Percentiles rank a stretch among this genome's conserved stretches.
phyloP scores from a whole-genome alignment of 495 filamentous ascomycete species.

The Tirmania nivea region DNA sequence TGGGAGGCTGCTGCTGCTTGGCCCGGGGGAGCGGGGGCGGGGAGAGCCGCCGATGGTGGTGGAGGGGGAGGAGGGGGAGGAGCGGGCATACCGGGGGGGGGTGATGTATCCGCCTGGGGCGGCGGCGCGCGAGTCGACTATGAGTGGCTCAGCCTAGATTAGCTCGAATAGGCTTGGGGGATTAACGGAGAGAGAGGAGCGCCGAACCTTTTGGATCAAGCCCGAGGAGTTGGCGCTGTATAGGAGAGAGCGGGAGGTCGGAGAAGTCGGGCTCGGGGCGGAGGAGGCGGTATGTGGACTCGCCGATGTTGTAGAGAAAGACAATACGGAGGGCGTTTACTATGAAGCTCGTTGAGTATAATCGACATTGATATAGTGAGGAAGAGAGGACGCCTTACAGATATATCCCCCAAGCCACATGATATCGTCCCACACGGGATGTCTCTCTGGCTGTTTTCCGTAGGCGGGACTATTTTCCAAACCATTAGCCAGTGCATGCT shows the following conservation, averaged over 20 bases:
- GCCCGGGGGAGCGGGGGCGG: conserved; percentile 27
- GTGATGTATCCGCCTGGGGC: no score
- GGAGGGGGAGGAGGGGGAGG: conserved; percentile 54
- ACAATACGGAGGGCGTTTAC: conserved; percentile 33
- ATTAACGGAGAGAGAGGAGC: background rate
- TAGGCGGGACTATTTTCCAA: no score
- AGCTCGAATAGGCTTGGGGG: no score
- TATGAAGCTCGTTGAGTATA: conserved; percentile 14
- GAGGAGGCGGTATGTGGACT: conserved; percentile 46
- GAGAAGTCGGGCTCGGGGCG: conserved; percentile 49
- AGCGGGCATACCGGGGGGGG: conserved; percentile 29
- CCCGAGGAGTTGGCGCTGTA: conserved; percentile 65
- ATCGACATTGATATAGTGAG: conserved; percentile 21
- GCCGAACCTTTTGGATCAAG: conserved; percentile 48
- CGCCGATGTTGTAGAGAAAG: conserved; percentile 40
- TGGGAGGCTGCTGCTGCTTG: conserved; percentile 25
- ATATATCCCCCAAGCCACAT: background rate
- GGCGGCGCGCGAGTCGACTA: no score
- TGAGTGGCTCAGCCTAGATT: no score
- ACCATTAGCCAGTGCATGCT: background rate
- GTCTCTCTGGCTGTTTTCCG: no score
- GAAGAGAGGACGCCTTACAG: conserved; percentile 6
- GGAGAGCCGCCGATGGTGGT: conserved; percentile 58
- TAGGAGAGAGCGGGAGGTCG: conserved; percentile 80
- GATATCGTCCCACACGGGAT: no score